These are phyloP conservation scores for Suillus americanus DNA, from an alignment of 768 basidiomycete genomes.

Conservation along the genomic window DNA sequence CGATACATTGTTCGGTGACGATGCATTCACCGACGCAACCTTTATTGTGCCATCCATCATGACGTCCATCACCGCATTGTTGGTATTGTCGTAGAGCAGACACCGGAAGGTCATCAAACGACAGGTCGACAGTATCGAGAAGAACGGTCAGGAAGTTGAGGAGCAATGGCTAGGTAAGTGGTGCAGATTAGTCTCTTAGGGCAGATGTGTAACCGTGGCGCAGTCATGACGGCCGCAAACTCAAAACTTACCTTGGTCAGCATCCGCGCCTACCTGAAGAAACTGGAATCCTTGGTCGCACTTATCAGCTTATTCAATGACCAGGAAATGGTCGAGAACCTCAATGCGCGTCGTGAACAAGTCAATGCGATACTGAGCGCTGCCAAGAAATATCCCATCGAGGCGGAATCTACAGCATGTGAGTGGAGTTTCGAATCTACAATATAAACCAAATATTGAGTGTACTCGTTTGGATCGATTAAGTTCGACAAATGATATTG, in stretches of 20 bases:
- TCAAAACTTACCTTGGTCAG: not conserved
- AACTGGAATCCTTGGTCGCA: not conserved
- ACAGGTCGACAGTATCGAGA: not conserved
- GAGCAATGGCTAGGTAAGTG: not conserved
- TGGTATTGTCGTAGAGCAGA: not conserved
- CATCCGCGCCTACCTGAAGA: not conserved
- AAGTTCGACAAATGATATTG: not conserved
- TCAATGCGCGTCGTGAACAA: not conserved
- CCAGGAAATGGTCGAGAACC: not conserved
- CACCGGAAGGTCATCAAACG: not conserved
- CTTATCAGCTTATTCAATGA: not conserved
- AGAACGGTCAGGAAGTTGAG: not conserved
- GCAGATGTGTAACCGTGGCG: not conserved
- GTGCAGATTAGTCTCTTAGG: not conserved
- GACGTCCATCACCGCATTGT: not conserved
- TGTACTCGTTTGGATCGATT: not conserved
- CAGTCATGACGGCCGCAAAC: not conserved
- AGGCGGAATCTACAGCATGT: not conserved
- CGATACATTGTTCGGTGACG: not conserved
- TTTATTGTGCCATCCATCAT: not conserved
- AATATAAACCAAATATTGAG: constrained; percentile 64
- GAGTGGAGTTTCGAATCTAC: constrained; percentile 49
- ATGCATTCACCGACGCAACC: not conserved
- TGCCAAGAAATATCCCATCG: not conserved
- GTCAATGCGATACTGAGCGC: not conserved